Evolutionary conservation across 2,329 filamentous ascomycete species (phyloP), one percentile per base, ranked within the genome.

Genomic region (Botrytis galanthina): DNA sequence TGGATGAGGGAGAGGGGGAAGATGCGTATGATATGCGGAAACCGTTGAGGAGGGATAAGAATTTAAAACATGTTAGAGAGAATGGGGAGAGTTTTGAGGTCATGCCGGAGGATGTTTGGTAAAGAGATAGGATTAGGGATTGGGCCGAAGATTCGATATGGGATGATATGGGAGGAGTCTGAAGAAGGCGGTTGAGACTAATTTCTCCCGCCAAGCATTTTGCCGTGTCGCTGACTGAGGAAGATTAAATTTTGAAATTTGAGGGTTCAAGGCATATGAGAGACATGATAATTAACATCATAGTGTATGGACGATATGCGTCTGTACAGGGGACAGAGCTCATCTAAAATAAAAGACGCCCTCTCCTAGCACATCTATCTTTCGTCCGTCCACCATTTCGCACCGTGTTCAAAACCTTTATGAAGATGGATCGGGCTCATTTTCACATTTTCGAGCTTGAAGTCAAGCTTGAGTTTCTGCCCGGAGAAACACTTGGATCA

Each of bases 1-100:
- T 97, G 71, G 88, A 89, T 5, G 88, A 86, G 16, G 85, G 87
- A 74, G 94, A 98, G 84, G 88, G 89, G 69, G 94, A 97, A 83
- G 95, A 98, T 84, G 96, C 95, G 29, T 96, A 93, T 82, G 96
- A 99, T 84, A 99, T 99, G 96, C 90, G 96, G 77, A 98, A 98
- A 82, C 89, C 94, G 54, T 89, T 95, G 84, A 92, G 89, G 83
- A 88, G 95, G 80, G 96, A 99, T 83, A 89, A 87, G 82, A 88
- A 91, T 73, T 84, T 87, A 73, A 88, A 93, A 82, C 93, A 97
- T 82, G 87, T 97, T 66, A 88, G 96, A 76, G 88, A 91, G 71
- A 89, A 95, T 78, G 96, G 96, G 29, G 92, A 96, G 84, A 86
- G 89, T 74, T 90, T 93, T 81, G 87, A 88, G 78, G 94, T 99